Base-by-base conservation (phyloP, 495 filamentous ascomycete genomes). In the Penicillium bovifimosum region DNA sequence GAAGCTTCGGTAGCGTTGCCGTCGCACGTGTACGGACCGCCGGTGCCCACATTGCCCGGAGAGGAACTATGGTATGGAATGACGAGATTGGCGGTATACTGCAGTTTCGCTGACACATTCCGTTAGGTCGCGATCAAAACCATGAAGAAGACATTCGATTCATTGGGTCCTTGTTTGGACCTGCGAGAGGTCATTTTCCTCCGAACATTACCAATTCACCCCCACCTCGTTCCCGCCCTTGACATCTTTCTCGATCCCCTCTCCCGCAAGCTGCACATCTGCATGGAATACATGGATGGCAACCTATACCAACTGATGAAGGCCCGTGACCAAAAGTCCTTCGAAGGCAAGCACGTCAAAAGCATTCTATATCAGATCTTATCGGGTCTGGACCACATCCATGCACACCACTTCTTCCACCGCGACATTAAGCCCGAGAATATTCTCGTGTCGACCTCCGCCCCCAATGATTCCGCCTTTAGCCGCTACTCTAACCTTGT, bases 271-370 rank as follows among this genome's bases (percentile, higher is more conserved):
- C 82, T 99, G 41, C 95, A 99, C 68, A 99, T 99, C 51, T 85
- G 81, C 61, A 99, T 99, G 95, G 95, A 99, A 71, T 96, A 96
- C 60, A 99, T 99, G 95, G 95, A 99, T 67, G 95, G 95, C 27
- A 99, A 99, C 66, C 76, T 99, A 1, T 99, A 99, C 64, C 95
- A 97, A 71, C 73, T 99, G 44, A 99, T 99, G 93, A 99, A 99
- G 66, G 85, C 93, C 44, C 81, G 95, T 49, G 93, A 99, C 55
- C 91, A 96, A 72, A 97, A 96, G 70, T 84, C 76, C 50, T 76
- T 99, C 18, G 95, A 99, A 63, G 85, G 84, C 36, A 83, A 80
- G 54, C 93, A 90, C 54, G 95, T 99, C 50, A 97, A 99, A 76
- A 97, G 92, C 72, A 95, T 99, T 58, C 73, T 99, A 18, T 96